Percentiles rank a stretch among this genome's conserved stretches.
These are phyloP conservation scores for Amauroascus verrucosus DNA, from an alignment of 2,329 filamentous ascomycete genomes.

Conservation along the genomic window DNA sequence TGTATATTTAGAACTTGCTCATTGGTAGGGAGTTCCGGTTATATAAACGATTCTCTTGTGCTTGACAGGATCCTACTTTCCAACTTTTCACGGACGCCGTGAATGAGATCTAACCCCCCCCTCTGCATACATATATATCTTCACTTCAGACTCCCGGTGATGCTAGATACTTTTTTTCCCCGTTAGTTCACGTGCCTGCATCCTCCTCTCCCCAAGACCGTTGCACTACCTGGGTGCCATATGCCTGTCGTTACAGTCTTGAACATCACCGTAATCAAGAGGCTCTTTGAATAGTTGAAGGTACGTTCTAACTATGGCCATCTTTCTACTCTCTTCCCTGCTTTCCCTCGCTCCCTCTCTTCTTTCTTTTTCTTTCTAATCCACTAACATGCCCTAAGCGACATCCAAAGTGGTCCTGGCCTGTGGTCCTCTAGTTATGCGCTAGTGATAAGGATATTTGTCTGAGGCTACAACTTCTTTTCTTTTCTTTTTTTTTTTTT, in stretches of 20 bases:
- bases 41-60: background rate
- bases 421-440: background rate
- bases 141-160: background rate
- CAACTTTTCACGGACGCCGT: no score
- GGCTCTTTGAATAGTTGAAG: background rate
- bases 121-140: background rate
- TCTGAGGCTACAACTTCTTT: no score
- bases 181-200: background rate
- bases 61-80: background rate
- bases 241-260: background rate
- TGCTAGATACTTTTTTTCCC: no score
- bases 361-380: background rate
- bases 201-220: background rate
- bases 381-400: background rate
- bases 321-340: background rate
- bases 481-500: background rate
- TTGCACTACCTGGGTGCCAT: background rate
- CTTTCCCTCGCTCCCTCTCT: background rate
- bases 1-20: background rate
- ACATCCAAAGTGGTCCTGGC: no score
- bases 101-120: no score
- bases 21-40: background rate
- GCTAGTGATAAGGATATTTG: background rate
- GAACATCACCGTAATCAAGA: background rate
- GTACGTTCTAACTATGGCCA: no score